phyloP scores from a whole-genome alignment of 306 rosid genomes.

The Trichosanthes truncata region DNA sequence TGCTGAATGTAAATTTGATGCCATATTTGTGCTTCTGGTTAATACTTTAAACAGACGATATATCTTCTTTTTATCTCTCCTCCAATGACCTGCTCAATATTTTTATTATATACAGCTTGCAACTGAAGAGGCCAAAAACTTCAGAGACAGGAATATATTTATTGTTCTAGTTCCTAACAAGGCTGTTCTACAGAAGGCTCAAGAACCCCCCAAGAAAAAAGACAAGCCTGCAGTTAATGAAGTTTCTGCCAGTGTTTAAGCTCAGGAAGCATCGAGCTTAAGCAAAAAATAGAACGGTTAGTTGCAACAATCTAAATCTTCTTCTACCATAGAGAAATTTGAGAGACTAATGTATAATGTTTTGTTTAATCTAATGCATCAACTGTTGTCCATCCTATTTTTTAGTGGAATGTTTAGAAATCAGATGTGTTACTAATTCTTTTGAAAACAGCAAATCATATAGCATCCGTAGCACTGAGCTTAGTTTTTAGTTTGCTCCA shows the following conservation, averaged over 20 bases:
- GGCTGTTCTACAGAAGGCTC: constrained; percentile 57
- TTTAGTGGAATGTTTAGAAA: constrained; percentile 3
- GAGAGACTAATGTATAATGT: constrained; percentile 15
- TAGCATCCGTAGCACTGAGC: not conserved
- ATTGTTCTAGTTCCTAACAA: constrained; percentile 76
- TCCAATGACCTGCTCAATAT: constrained; percentile 1
- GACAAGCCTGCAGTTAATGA: constrained; percentile 47
- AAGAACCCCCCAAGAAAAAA: constrained; percentile 60
- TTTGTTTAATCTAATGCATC: constrained; percentile 13
- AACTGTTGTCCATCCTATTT: constrained; percentile 10
- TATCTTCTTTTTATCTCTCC: not conserved
- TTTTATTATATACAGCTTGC: constrained; percentile 60
- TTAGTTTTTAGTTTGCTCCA: not conserved
- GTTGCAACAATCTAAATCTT: constrained; percentile 23
- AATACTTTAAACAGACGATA: not conserved
- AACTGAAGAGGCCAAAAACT: constrained; percentile 73
- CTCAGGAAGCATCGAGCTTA: constrained; percentile 23
- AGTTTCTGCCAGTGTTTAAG: constrained; percentile 63
- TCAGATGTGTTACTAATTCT: not conserved
- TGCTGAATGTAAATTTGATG: not conserved
- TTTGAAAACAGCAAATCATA: not conserved
- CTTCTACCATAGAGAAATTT: constrained; percentile 21
- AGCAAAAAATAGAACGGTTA: constrained; percentile 17
- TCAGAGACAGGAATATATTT: constrained; percentile 66
- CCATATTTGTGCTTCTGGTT: not conserved